Evolutionary conservation across 192 early-diverging fungal genomes (phyloP).

Genomic region (Podila epigama): DNA sequence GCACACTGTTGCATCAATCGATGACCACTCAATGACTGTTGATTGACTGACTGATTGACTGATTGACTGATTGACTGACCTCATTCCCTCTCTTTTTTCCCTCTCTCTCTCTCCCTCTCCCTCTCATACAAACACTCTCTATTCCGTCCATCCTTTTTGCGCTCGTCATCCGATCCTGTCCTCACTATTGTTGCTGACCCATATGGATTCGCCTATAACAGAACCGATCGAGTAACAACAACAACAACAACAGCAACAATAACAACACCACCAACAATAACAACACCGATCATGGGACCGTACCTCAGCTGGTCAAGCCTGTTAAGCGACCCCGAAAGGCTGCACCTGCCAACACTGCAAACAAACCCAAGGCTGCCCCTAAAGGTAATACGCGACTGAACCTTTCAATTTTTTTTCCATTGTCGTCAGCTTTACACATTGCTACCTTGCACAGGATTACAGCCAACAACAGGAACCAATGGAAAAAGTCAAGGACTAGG

Average conservation of each 20-base stretch:
- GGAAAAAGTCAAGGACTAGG: too few relatives aligned
- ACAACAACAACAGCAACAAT: too few relatives aligned
- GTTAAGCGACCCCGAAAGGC: constrained; percentile 32
- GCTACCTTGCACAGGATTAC: too few relatives aligned
- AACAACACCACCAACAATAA: background rate
- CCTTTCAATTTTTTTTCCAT: background rate
- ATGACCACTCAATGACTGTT: too few relatives aligned
- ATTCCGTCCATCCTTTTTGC: too few relatives aligned
- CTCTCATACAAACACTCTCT: too few relatives aligned
- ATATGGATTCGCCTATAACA: background rate
- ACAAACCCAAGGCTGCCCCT: constrained; percentile 14
- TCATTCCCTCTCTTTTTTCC: too few relatives aligned
- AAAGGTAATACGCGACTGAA: constrained; percentile 11
- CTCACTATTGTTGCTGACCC: background rate
- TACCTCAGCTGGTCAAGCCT: constrained; percentile 13
- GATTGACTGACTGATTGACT: too few relatives aligned
- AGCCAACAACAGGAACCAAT: background rate
- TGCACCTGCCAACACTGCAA: background rate
- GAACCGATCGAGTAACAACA: constrained; percentile 1
- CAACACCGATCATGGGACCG: constrained; percentile 6
- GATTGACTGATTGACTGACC: background rate
- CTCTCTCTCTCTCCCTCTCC: background rate
- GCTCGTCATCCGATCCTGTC: background rate
- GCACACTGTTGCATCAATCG: too few relatives aligned
- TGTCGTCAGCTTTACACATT: background rate